These are phyloP conservation scores for Adansonia gregorii DNA, from an alignment of 441 rosid genomes.

Conservation along the genomic window DNA sequence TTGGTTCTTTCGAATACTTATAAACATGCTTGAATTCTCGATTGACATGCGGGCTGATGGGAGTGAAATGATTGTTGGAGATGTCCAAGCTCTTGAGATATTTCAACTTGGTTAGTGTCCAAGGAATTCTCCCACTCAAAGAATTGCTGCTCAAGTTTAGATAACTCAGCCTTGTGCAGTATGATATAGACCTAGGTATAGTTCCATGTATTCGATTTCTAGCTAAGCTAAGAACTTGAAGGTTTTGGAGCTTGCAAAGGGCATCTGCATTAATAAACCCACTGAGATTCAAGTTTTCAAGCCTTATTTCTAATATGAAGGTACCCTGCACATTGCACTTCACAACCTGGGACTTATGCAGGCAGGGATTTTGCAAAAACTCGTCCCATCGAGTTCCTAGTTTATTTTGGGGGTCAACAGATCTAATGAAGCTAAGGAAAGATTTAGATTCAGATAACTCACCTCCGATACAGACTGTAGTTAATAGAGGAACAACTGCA, in stretches of 20 bases:
- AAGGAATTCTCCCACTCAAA: constrained; percentile 39
- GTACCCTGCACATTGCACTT: constrained; percentile 34
- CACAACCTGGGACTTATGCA: constrained; percentile 28
- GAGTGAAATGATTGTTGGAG: constrained; percentile 37
- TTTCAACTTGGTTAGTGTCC: constrained; percentile 39
- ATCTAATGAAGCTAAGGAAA: constrained; percentile 36
- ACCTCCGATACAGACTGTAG: constrained; percentile 32
- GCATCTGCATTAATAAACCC: constrained; percentile 46
- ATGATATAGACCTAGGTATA: constrained; percentile 40
- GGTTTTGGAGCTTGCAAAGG: constrained; percentile 40
- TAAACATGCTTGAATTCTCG: constrained; percentile 16
- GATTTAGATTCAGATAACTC: constrained; percentile 38
- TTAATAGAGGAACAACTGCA: constrained; percentile 25
- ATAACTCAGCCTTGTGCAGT: constrained; percentile 35
- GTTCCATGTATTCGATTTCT: constrained; percentile 40
- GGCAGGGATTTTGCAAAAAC: constrained; percentile 34
- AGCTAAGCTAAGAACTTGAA: constrained; percentile 39
- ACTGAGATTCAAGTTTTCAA: constrained; percentile 39
- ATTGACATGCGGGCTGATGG: not conserved
- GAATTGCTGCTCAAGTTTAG: constrained; percentile 45
- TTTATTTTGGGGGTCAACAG: constrained; percentile 43
- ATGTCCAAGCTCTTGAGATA: constrained; percentile 39
- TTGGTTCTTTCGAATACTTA: constrained; percentile 16
- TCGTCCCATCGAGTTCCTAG: constrained; percentile 22
- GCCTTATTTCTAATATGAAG: constrained; percentile 38